phyloP scores from a whole-genome alignment of 2,329 filamentous ascomycete species.

The Didymella keratinophila region DNA sequence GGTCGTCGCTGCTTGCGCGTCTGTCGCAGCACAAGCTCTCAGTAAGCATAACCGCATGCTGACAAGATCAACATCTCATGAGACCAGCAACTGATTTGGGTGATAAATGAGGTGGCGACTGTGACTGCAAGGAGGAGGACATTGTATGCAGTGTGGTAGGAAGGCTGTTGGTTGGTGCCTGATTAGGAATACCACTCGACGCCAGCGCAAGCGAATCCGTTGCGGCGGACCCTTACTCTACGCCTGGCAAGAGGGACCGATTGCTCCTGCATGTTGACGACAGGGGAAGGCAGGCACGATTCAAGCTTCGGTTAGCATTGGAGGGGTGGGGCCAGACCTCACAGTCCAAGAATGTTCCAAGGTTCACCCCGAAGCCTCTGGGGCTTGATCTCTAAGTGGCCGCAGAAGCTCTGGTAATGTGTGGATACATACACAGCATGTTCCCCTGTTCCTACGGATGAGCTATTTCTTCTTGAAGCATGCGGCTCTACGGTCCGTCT shows the following conservation, averaged over 20 bases:
- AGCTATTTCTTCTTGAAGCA: too few species aligned
- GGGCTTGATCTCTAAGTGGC: too few species aligned
- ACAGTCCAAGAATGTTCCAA: too few species aligned
- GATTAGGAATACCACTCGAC: slow-evolving; percentile 6
- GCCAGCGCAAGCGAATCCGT: slow-evolving; percentile 19
- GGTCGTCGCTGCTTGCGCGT: slow-evolving; percentile 5
- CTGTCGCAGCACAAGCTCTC: slow-evolving; percentile 11
- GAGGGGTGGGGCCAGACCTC: not conserved
- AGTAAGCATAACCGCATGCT: slow-evolving; percentile 15
- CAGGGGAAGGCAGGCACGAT: not conserved
- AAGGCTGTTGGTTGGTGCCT: slow-evolving; percentile 9
- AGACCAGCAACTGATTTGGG: not conserved
- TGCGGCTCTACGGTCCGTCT: too few species aligned
- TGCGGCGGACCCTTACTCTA: slow-evolving; percentile 14
- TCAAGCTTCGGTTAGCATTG: not conserved
- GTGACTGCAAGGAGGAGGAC: slow-evolving; percentile 1
- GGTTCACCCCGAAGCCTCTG: too few species aligned
- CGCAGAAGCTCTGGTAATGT: too few species aligned
- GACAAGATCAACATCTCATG: not conserved
- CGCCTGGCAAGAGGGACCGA: slow-evolving; percentile 1
- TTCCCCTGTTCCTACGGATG: too few species aligned
- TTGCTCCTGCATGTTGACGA: slow-evolving; percentile 11
- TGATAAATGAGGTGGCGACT: not conserved
- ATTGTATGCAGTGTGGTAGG: slow-evolving; percentile 4
- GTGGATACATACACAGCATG: too few species aligned